A percentile compares a stretch with the other conserved stretches of the same genome.
These are phyloP conservation scores for Metschnikowia arizonensis DNA, from an alignment of 805 yeast species.

Conservation along the genomic window DNA sequence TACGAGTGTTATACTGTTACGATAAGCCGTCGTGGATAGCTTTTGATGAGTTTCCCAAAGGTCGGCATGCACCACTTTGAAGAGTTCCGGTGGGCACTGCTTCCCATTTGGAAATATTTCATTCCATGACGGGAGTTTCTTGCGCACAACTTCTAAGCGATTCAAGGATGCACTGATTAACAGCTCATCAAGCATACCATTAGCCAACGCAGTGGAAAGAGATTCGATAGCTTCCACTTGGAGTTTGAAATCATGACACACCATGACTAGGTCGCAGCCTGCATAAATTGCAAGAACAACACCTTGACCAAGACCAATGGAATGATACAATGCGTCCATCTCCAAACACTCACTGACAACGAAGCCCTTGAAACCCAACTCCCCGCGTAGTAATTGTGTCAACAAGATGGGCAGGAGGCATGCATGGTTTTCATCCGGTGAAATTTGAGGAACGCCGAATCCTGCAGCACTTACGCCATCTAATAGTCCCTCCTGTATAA, in stretches of 20 bases:
- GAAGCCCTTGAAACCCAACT: conserved; percentile 52
- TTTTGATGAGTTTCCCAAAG: conserved; percentile 41
- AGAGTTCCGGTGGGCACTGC: conserved; percentile 21
- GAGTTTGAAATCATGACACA: conserved; percentile 51
- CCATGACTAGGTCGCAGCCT: conserved; percentile 61
- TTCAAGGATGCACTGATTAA: conserved; percentile 36
- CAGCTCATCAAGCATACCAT: conserved; percentile 43
- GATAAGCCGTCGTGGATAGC: conserved; percentile 45
- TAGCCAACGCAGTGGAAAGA: conserved; percentile 33
- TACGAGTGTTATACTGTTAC: conserved; percentile 48
- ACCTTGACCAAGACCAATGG: conserved; percentile 66
- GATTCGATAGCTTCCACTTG: conserved; percentile 54
- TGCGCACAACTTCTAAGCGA: conserved; percentile 44
- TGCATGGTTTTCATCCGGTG: conserved; percentile 60
- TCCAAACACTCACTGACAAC: conserved; percentile 59
- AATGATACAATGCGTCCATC: conserved; percentile 58
- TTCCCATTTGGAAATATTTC: conserved; percentile 38
- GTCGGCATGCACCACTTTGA: conserved; percentile 27
- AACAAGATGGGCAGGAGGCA: conserved; percentile 54
- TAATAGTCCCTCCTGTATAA: conserved; percentile 41
- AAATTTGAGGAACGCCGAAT: conserved; percentile 58
- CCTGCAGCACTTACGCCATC: conserved; percentile 62
- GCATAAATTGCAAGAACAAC: conserved; percentile 59
- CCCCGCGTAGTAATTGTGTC: conserved; percentile 46
- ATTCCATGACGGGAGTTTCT: conserved; percentile 42